Evolutionary conservation across 2,329 filamentous ascomycete species (phyloP).

Genomic region (Fusarium circinatum): DNA sequence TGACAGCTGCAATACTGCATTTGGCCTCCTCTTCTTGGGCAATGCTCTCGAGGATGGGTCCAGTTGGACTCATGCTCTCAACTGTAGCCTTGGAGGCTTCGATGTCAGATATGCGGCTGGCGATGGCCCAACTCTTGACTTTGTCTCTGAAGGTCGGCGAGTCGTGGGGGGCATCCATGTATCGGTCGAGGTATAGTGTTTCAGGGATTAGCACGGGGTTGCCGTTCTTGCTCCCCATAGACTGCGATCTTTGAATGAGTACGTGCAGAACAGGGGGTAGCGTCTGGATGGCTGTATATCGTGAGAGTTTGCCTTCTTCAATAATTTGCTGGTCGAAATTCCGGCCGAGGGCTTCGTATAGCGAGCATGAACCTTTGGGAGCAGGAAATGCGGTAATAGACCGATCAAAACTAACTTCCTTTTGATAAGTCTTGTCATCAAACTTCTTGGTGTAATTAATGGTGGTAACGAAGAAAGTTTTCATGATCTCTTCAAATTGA

Average conservation of each 20-base stretch:
- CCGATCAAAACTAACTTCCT: slow-evolving; percentile 66
- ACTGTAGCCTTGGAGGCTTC: slow-evolving; percentile 52
- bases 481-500: slow-evolving; percentile 82
- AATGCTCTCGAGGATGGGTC: slow-evolving; percentile 45
- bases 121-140: slow-evolving; percentile 78
- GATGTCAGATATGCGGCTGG: slow-evolving; percentile 68
- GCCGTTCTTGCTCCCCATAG: slow-evolving; percentile 78
- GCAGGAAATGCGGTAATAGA: slow-evolving; percentile 70
- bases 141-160: slow-evolving; percentile 72
- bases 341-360: slow-evolving; percentile 87
- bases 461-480: slow-evolving; percentile 72
- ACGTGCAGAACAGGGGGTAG: slow-evolving; percentile 89
- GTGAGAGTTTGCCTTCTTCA: slow-evolving; percentile 69
- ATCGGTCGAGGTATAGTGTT: slow-evolving; percentile 86
- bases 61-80: slow-evolving; percentile 41
- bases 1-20: neutral
- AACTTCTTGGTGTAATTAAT: slow-evolving; percentile 69
- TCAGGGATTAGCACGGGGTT: slow-evolving; percentile 84
- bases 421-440: slow-evolving; percentile 53
- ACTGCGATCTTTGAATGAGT: slow-evolving; percentile 85
- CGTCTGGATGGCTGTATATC: slow-evolving; percentile 77
- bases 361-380: slow-evolving; percentile 62
- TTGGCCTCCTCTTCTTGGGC: neutral
- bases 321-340: slow-evolving; percentile 85
- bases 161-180: slow-evolving; percentile 74